Conservation (phyloP, 345 rosid genomes). For the Ceriops decandra region DNA sequence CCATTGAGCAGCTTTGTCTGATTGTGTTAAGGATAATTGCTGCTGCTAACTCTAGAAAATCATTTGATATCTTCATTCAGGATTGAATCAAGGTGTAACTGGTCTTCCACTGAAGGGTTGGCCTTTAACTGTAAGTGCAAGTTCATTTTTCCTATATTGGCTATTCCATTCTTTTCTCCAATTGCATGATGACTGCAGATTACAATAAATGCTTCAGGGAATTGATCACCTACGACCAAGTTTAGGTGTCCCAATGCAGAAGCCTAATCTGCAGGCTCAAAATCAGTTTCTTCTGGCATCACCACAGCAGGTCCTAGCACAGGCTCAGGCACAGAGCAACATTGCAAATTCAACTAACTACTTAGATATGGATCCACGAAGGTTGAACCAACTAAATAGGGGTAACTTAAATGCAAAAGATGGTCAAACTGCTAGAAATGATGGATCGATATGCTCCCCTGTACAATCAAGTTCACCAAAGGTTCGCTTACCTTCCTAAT, state of each 20-base stretch:
- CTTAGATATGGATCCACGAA: constrained; percentile 49
- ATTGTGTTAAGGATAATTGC: constrained; percentile 5
- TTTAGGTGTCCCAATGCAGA: constrained; percentile 51
- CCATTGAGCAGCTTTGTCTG: background rate
- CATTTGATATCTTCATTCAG: constrained; percentile 22
- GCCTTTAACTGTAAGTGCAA: constrained; percentile 58
- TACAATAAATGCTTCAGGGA: constrained; percentile 34
- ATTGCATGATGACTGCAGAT: constrained; percentile 2
- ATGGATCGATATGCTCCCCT: constrained; percentile 56
- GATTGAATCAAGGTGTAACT: constrained; percentile 49
- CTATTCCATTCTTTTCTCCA: background rate
- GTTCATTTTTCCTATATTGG: constrained; percentile 3
- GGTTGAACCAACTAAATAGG: constrained; percentile 44
- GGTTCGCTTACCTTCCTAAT: constrained; percentile 30
- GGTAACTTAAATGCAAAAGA: constrained; percentile 48
- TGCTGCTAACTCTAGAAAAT: background rate
- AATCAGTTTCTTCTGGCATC: constrained; percentile 52
- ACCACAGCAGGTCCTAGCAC: constrained; percentile 54
- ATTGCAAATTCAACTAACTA: constrained; percentile 42
- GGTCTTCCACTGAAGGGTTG: constrained; percentile 65
- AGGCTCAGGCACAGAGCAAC: constrained; percentile 46
- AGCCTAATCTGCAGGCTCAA: constrained; percentile 42
- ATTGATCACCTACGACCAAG: constrained; percentile 48
- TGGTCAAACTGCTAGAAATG: constrained; percentile 47
- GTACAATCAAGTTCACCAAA: constrained; percentile 53